Evolutionary conservation across 2,329 filamentous ascomycete genomes (phyloP), one percentile per base, ranked within the genome.

Genomic region (Dothistroma septosporum): DNA sequence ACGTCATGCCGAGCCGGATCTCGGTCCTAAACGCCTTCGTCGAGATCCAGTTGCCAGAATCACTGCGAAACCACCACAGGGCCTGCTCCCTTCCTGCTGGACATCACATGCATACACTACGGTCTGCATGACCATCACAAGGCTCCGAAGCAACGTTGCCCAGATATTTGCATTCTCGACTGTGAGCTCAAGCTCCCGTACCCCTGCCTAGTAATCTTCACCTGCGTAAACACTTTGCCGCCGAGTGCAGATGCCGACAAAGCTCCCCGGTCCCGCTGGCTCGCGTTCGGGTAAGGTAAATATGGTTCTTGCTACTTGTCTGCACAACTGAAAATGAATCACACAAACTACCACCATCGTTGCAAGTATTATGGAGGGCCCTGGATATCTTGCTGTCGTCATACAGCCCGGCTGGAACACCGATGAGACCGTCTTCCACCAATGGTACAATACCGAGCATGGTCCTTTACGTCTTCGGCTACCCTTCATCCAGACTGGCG

Each of bases 391-490:
- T 71, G 91, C 88, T 74, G 91, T 96, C 68, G 92, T 90, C 16
- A 95, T 95, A 88, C 87, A 92, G 76, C 90, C 91, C 69, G 82
- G 84, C 74, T 80, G 84, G 60, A 82, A 82, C 66, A 81, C 91
- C 68, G 80, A 87, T 58, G 76, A 82, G 53, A 80, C 84, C 64
- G 85, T 90, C 70, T 95, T 96, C 77, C 89, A 95, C 76, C 90
- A 95, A 74, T 93, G 90, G 90, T 96, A 96, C 80, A 92, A 95
- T 79, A 94, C 92, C 75, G 91, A 96, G 78, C 91, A 96, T 77
- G 91, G 91, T 57, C 91, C 91, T 19, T 85, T 87, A 16, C 88
- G 91, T 53, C 83, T 95, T 7, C 87, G 90, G 53, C 78, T 95
- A 14, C 85, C 89, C 4, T 86, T 88, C 69, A 86, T 92, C 72